Percentiles rank a stretch among this genome's conserved stretches.
These are phyloP conservation scores for Penicillium sp. DNA, from an alignment of 2,329 filamentous ascomycete genomes.

Conservation along the genomic window DNA sequence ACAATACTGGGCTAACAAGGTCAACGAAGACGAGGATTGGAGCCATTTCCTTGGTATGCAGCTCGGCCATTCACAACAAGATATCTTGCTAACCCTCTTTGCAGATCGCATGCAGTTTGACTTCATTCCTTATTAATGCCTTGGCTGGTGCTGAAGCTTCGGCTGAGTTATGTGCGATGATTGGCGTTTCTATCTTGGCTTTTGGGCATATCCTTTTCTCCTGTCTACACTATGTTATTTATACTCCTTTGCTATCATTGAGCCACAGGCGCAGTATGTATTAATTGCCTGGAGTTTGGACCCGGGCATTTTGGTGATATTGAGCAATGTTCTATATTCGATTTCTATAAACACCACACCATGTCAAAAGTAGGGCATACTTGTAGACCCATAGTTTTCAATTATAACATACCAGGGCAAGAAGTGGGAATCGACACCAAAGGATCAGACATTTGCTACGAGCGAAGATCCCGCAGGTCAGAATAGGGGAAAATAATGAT, in stretches of 20 bases:
- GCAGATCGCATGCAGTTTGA: conserved; percentile 40
- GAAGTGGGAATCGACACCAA: too few relatives aligned
- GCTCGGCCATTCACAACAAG: background rate
- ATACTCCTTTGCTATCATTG: background rate
- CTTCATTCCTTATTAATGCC: conserved; percentile 32
- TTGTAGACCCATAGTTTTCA: too few relatives aligned
- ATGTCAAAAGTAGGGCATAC: too few relatives aligned
- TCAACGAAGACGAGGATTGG: conserved; percentile 43
- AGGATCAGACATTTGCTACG: too few relatives aligned
- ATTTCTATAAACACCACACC: too few relatives aligned
- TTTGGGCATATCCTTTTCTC: background rate
- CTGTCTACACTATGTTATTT: conserved; percentile 1
- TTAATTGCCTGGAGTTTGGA: conserved; percentile 1
- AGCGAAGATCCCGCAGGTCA: too few relatives aligned
- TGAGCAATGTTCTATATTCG: background rate
- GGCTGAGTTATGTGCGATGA: conserved; percentile 24
- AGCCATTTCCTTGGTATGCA: conserved; percentile 43
- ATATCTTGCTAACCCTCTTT: conserved; percentile 9
- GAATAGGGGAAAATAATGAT: too few relatives aligned
- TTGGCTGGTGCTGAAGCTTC: background rate
- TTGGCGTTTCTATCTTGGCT: conserved; percentile 14
- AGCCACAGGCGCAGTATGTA: background rate
- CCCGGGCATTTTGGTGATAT: background rate
- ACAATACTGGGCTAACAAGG: conserved; percentile 40
- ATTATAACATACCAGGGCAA: too few relatives aligned